A percentile compares a stretch with the other conserved stretches of the same genome.
These are phyloP conservation scores for Groenewaldozyma tartarivorans DNA, from an alignment of 805 yeast genomes.

Conservation along the genomic window DNA sequence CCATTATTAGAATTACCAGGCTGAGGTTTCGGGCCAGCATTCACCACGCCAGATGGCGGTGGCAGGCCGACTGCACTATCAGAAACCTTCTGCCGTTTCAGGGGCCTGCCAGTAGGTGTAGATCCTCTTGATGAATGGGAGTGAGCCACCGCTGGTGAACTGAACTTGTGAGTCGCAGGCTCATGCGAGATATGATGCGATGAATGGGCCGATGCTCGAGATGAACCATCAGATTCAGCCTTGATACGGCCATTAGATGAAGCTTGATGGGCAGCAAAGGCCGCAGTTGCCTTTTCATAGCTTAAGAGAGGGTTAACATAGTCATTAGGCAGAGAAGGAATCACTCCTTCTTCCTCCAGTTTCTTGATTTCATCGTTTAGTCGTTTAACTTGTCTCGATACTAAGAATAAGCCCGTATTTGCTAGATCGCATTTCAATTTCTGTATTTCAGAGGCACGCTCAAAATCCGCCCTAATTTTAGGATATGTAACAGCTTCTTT, in stretches of 20 bases:
- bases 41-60: constrained; percentile 5
- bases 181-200: background rate
- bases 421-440: constrained; percentile 71
- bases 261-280: background rate
- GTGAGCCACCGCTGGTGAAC: constrained; percentile 4
- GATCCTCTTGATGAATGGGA: constrained; percentile 10
- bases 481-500: constrained; percentile 61
- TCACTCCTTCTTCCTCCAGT: constrained; percentile 70
- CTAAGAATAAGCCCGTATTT: constrained; percentile 70
- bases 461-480: constrained; percentile 61
- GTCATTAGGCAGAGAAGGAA: constrained; percentile 34
- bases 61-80: constrained; percentile 2
- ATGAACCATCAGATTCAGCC: background rate
- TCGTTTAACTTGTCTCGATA: constrained; percentile 63
- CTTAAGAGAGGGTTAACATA: constrained; percentile 7
- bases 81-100: constrained; percentile 14
- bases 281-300: constrained; percentile 1
- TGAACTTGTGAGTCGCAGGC: background rate
- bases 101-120: constrained; percentile 14
- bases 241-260: background rate
- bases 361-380: constrained; percentile 68
- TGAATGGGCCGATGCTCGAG: background rate
- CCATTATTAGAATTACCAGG: constrained; percentile 19
- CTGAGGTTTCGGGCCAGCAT: constrained; percentile 8
- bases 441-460: constrained; percentile 51